phyloP scores from a whole-genome alignment of 192 early-diverging fungal species.

The Umbelopsis sp. region DNA sequence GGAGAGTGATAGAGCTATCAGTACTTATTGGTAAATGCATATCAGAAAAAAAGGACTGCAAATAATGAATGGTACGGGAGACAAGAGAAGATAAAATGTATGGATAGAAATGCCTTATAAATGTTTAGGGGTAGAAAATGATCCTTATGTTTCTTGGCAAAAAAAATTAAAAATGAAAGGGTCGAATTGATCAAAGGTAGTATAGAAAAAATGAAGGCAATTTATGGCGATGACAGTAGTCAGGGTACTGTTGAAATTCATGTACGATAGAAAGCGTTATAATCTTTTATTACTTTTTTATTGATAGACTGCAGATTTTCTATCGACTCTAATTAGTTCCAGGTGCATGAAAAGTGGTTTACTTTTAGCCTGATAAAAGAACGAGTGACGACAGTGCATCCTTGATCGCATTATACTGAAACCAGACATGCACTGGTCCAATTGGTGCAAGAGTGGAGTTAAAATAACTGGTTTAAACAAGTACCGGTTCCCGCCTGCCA shows the following conservation, averaged over 20 bases:
- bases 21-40: background rate
- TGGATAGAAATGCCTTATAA: background rate
- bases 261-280: too few relatives aligned
- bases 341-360: background rate
- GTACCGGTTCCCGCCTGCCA: background rate
- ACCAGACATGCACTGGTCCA: background rate
- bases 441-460: background rate
- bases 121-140: background rate
- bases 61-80: background rate
- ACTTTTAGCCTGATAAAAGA: background rate
- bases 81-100: background rate
- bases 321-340: background rate
- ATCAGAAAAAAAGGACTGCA: background rate
- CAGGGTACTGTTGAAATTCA: background rate
- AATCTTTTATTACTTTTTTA: background rate
- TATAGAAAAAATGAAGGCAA: background rate
- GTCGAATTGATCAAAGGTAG: background rate
- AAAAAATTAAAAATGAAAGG: background rate
- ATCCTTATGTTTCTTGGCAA: background rate
- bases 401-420: background rate
- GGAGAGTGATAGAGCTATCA: background rate
- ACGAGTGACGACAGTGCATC: background rate
- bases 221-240: background rate
- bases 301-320: background rate
- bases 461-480: background rate